Percentiles rank a stretch among this genome's conserved stretches.
These are phyloP conservation scores for Dictyostelium citrinum DNA, from an alignment of 78 protist species.

Conservation along the genomic window DNA sequence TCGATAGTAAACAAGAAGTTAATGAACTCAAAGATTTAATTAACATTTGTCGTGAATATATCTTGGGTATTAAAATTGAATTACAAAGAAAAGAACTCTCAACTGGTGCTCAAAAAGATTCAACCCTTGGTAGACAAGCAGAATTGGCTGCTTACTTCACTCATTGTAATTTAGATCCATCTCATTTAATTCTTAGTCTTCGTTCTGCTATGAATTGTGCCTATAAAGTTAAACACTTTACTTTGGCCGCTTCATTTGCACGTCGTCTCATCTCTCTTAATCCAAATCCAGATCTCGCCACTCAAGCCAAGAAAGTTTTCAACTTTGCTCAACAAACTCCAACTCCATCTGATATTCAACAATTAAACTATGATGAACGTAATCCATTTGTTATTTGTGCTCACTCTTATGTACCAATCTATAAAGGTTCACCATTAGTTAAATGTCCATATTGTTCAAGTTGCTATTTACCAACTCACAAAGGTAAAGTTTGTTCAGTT, in stretches of 20 bases:
- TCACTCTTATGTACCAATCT: constrained; percentile 84
- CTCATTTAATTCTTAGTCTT: constrained; percentile 88
- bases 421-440: constrained; percentile 81
- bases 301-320: constrained; percentile 77
- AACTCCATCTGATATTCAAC: constrained; percentile 14
- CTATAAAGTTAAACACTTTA: constrained; percentile 82
- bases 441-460: constrained; percentile 88
- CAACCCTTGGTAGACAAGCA: constrained; percentile 32
- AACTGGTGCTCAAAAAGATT: neutral
- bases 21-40: constrained; percentile 84
- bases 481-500: constrained; percentile 82
- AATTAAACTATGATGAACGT: constrained; percentile 88
- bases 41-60: constrained; percentile 93
- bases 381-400: constrained; percentile 94
- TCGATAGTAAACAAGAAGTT: constrained; percentile 50
- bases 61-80: constrained; percentile 91
- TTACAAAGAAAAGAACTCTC: constrained; percentile 65
- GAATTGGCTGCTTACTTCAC: constrained; percentile 98
- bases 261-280: constrained; percentile 89
- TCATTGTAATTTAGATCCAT: constrained; percentile 93
- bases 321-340: constrained; percentile 78
- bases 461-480: constrained; percentile 69
- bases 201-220: constrained; percentile 88
- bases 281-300: constrained; percentile 69
- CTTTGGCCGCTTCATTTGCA: constrained; percentile 88